Percentiles rank a stretch among this genome's conserved stretches.
phyloP scores from a whole-genome alignment of 139 green algal species.

The Ettlia oleoabundans region DNA sequence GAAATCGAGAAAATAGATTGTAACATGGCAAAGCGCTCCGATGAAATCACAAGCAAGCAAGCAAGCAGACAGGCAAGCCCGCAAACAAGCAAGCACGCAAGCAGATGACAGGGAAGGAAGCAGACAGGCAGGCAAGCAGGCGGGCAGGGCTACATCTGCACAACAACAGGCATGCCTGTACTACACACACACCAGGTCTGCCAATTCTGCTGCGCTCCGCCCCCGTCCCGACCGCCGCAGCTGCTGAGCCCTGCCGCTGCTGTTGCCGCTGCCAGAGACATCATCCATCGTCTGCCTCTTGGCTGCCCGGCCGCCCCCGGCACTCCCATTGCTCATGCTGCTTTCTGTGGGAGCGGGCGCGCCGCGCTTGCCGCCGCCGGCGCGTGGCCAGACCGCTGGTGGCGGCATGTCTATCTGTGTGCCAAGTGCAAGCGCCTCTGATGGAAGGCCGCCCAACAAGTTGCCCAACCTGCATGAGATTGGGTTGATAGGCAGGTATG shows the following conservation, averaged over 20 bases:
- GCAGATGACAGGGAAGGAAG: background rate
- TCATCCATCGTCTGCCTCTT: background rate
- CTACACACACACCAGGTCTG: background rate
- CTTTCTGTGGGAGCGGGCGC: background rate
- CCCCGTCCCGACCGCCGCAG: slow-evolving; percentile 1
- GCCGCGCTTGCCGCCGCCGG: background rate
- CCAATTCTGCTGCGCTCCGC: background rate
- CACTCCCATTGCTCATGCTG: slow-evolving; percentile 11
- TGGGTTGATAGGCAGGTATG: too few species aligned
- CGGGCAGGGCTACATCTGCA: too few species aligned
- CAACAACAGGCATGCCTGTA: background rate
- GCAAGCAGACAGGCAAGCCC: too few species aligned
- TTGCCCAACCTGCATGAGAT: slow-evolving; percentile 2
- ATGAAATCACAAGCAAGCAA: too few species aligned
- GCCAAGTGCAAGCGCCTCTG: background rate
- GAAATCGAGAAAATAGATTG: too few species aligned
- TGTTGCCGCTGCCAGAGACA: background rate
- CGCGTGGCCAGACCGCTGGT: background rate
- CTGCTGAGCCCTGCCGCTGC: background rate
- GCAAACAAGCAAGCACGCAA: too few species aligned
- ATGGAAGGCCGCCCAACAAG: background rate
- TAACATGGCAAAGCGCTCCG: too few species aligned
- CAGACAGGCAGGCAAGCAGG: too few species aligned
- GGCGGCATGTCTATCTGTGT: slow-evolving; percentile 2
- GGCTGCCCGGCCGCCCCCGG: background rate